A percentile compares a stretch with the other conserved stretches of the same genome.
Evolutionary conservation across 805 yeast genomes (phyloP).

Genomic region (Schwanniomyces vanrijiae): DNA sequence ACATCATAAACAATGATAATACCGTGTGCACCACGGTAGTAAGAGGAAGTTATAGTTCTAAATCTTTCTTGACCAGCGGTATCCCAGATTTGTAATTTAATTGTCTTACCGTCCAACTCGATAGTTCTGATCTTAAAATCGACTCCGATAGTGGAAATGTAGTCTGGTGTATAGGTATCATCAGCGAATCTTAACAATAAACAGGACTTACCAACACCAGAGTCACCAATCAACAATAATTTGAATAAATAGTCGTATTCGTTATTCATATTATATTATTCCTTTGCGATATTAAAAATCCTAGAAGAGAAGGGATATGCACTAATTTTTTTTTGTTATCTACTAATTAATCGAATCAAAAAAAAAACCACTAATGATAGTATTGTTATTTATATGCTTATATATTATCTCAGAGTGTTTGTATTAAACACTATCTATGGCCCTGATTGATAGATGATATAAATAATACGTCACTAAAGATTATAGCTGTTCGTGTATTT

Average conservation of each 20-base stretch:
- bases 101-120: slow-evolving; percentile 95
- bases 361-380: neutral
- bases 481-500: neutral
- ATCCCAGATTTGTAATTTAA: slow-evolving; percentile 98
- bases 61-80: slow-evolving; percentile 99
- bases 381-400: neutral
- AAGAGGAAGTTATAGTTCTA: slow-evolving; percentile 95
- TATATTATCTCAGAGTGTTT: neutral
- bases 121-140: slow-evolving; percentile 89
- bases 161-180: slow-evolving; percentile 94
- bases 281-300: neutral
- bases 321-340: neutral
- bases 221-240: slow-evolving; percentile 92
- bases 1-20: slow-evolving; percentile 97
- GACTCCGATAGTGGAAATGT: slow-evolving; percentile 96
- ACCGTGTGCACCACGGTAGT: slow-evolving; percentile 98
- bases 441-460: neutral
- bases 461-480: neutral
- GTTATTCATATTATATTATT: slow-evolving; percentile 61
- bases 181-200: slow-evolving; percentile 93
- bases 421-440: neutral
- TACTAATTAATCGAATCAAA: neutral
- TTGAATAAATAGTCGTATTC: slow-evolving; percentile 98
- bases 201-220: slow-evolving; percentile 98
- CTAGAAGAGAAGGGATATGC: slow-evolving; percentile 3